Base-by-base conservation (phyloP, 2,329 filamentous ascomycete genomes). In the Neofusicoccum laricinum region DNA sequence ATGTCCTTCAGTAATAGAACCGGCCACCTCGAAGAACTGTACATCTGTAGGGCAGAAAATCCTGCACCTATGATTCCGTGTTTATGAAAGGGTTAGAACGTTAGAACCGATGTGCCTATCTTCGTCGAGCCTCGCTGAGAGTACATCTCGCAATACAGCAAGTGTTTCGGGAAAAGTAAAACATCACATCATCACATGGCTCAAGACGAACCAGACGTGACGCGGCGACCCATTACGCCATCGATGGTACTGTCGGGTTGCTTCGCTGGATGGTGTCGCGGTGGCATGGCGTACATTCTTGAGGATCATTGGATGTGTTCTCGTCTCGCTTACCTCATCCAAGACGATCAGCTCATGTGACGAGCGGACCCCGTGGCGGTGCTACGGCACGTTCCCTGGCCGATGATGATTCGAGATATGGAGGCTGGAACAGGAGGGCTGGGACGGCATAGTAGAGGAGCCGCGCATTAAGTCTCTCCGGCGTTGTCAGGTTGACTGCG, bases 211-310 rank as follows among this genome's bases (percentile, higher is more conserved):
- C 4, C 7, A 8, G 14, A 17, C 21, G 12, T 53, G 10, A 21
- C n/a, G 49, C 48, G 30, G 10, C 48, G 7, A n/a, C 4, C 8
- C 15, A 50, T 15, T 21, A 32, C 21, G 49, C 10, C n/a, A 53
- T 41, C 36, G 51, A 25, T 17, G 15, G 21, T 3, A n/a, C 11
- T 21, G 30, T 11, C n/a, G n/a, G 32, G 12, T 21, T 53, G 49
- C 17, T 12, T 32, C 49, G 49, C 32, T 36, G 4, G 30, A 5
- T 11, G 36, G 11, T 5, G 41, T 36, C n/a, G 15, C 40, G 21
- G 34, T 46, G 55, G 55, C 15, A 59, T 59, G 55, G 55, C n/a
- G 40, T 36, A 25, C 55, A 59, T 59, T 59, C 40, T 46, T 46
- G 41, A 4, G 15, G 30, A 15, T 34, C 2, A 11, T 19, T n/a